Evolutionary conservation across 2,329 filamentous ascomycete genomes (phyloP), one percentile per base, ranked within the genome.

Genomic region (Endothia cerciana): DNA sequence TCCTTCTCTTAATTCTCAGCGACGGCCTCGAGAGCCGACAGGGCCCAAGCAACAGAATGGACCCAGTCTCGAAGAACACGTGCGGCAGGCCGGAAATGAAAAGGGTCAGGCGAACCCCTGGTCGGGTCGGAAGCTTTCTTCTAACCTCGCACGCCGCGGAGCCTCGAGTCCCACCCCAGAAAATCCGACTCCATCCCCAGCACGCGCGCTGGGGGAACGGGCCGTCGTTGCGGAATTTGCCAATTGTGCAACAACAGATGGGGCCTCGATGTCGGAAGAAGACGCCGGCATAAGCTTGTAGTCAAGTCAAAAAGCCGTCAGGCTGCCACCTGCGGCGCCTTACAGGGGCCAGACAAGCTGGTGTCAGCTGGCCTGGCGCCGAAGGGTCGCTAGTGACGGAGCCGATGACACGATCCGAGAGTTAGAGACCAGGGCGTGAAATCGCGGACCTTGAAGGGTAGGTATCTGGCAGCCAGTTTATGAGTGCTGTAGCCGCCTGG

Each of bases 31-130:
- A 15, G 22, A 28, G 3, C 47, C 22, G 47, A 17, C 11, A 6
- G 25, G 2, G 11, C 11, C 17, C 25, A 28, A 30, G 22, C 3
- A 4, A 30, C 22, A 3, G 3, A 15, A 51, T 13, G 5, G 13
- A 13, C 2, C 4, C 13, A 22, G n/a, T 4, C 22, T 2, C 22
- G 47, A 30, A 6, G 13, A 30, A 17, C 28, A 3, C 17, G 22
- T 10, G 30, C 53, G 53, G 53, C 53, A 36, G n/a, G 8, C 5
- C 53, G 53, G 53, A 56, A 15, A 56, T 56, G 53, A 56, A 22
- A 56, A 38, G 53, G 17, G 30, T 22, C 30, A 22, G 11, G 17
- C 33, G 30, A 17, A 22, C 30, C 53, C 53, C 53, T 56, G 53
- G 13, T 33, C 17, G 8, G n/a, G 17, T 56, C 51, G 22, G 47